Evolutionary conservation across 2,329 filamentous ascomycete species (phyloP).

Genomic region (Ophiostoma angusticollis): DNA sequence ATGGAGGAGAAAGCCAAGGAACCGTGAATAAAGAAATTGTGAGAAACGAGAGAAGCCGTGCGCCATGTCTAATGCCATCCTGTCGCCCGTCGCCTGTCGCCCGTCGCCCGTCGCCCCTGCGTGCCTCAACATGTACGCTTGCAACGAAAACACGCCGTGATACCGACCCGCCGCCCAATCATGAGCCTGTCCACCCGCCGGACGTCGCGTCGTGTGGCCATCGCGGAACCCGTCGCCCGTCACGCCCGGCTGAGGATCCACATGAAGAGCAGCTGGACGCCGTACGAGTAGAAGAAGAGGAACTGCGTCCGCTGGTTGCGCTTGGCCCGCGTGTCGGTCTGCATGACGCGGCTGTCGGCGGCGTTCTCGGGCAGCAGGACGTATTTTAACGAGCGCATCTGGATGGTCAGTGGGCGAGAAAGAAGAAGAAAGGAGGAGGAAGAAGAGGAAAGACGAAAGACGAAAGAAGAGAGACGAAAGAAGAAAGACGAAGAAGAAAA

Average conservation of each 20-base stretch:
- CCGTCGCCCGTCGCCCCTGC: too few species aligned
- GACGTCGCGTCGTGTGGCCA: not conserved
- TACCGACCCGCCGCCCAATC: too few species aligned
- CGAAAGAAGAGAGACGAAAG: not conserved
- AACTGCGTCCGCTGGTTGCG: conserved; percentile 83
- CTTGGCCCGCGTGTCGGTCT: conserved; percentile 68
- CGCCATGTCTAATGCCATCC: conserved; percentile 7
- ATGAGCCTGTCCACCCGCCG: too few species aligned
- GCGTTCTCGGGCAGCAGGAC: conserved; percentile 80
- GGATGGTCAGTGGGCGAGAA: not conserved
- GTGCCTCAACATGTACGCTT: not conserved
- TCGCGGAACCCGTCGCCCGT: not conserved
- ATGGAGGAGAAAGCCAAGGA: not conserved
- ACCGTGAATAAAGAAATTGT: conserved; percentile 1
- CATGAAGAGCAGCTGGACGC: conserved; percentile 92
- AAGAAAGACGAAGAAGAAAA: not conserved
- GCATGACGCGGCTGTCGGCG: conserved; percentile 50
- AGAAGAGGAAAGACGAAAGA: not conserved
- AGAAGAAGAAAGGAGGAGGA: not conserved
- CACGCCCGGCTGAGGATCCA: conserved; percentile 49
- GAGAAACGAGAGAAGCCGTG: not conserved
- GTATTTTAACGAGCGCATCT: conserved; percentile 93
- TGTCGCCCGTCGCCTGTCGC: too few species aligned
- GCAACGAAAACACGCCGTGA: too few species aligned
- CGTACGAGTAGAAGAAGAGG: conserved; percentile 85